Base-by-base conservation (phyloP, 1,139 yeast genomes). In the Blastobotrys indianensis region DNA sequence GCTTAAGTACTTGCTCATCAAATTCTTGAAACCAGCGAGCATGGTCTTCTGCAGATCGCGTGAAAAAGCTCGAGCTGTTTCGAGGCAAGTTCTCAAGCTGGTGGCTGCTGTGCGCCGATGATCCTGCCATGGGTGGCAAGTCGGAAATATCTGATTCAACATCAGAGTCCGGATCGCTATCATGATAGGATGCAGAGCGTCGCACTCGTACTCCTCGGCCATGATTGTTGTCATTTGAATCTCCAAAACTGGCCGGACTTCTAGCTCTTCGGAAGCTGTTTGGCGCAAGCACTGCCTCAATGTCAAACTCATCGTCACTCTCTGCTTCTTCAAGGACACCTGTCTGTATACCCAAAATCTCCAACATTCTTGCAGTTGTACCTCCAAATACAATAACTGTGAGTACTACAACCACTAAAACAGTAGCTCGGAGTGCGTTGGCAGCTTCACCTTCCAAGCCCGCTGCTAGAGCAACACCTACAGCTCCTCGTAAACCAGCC, bases 401-500 rank as follows among this genome's bases (percentile, higher is more conserved):
- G 39, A 94, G 72, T 30, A 94, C 98, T 13, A 94, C 99, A 25
- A 92, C 97, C 11, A 94, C 97, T 45, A 94, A 70, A 1, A 94
- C 97, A 0, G 98, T 94, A 1, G 98, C 98, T 49, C 92, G 70
- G 45, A 94, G 68, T 0, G 96, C 82, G 66, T 85, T 82, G 54
- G 92, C 94, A 46, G 87, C 82, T 61, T 90, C 97, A 50, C 98
- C 98, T 65, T 86, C 95, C 42, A 94, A 71, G 2, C 98, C 98
- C 80, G 94, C 90, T 0, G 98, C 98, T 59, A 94, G 75, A 0
- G 98, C 99, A 2, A 94, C 99, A 54, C 99, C 99, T 32, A 94
- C 99, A 1, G 99, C 99, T 50, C 99, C 99, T 61, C 99, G 75
- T 50, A 94, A 73, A 4, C 99, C 99, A 1, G 98, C 98, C 99